These are phyloP conservation scores for Hypoxylon sp. DNA, from an alignment of 2,329 filamentous ascomycete species.

Conservation along the genomic window DNA sequence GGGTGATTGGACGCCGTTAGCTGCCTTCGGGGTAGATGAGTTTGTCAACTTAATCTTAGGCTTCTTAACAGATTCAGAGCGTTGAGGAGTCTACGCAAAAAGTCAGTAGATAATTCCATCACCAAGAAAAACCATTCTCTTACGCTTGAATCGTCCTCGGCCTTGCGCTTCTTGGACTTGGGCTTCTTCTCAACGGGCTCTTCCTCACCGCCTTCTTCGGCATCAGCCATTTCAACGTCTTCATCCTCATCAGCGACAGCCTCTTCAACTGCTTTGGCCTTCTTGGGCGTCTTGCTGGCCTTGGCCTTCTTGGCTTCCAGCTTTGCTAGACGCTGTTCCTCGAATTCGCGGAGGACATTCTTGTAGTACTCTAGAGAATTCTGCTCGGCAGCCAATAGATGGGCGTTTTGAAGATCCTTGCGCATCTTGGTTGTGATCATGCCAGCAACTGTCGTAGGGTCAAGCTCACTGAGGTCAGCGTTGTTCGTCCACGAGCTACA, in stretches of 20 bases:
- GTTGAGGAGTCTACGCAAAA: slow-evolving; percentile 66
- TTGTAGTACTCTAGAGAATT: slow-evolving; percentile 89
- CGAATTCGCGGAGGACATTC: slow-evolving; percentile 78
- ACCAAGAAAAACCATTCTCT: slow-evolving; percentile 50
- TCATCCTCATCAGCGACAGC: slow-evolving; percentile 68
- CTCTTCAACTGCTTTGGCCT: slow-evolving; percentile 64
- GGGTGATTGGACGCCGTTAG: slow-evolving; percentile 71
- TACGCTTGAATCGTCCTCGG: slow-evolving; percentile 81
- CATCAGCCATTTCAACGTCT: slow-evolving; percentile 74
- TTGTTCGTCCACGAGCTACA: slow-evolving; percentile 92
- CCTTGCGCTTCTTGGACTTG: slow-evolving; percentile 88
- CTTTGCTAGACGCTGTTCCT: slow-evolving; percentile 75
- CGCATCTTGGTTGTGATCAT: slow-evolving; percentile 82
- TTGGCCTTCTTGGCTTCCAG: slow-evolving; percentile 60
- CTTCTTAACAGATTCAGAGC: slow-evolving; percentile 76
- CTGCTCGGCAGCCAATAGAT: slow-evolving; percentile 82
- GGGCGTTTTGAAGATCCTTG: slow-evolving; percentile 84
- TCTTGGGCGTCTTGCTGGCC: slow-evolving; percentile 55
- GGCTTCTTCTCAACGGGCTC: slow-evolving; percentile 59
- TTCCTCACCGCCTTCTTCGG: slow-evolving; percentile 65
- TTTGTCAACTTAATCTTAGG: slow-evolving; percentile 76
- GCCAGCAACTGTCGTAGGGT: slow-evolving; percentile 78
- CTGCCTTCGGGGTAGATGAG: slow-evolving; percentile 77
- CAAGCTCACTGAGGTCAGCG: slow-evolving; percentile 82
- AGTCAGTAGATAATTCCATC: slow-evolving; percentile 25